Evolutionary conservation across 805 yeast species (phyloP), one percentile per base, ranked within the genome.

Genomic region (Kazachstania psychrophila): DNA sequence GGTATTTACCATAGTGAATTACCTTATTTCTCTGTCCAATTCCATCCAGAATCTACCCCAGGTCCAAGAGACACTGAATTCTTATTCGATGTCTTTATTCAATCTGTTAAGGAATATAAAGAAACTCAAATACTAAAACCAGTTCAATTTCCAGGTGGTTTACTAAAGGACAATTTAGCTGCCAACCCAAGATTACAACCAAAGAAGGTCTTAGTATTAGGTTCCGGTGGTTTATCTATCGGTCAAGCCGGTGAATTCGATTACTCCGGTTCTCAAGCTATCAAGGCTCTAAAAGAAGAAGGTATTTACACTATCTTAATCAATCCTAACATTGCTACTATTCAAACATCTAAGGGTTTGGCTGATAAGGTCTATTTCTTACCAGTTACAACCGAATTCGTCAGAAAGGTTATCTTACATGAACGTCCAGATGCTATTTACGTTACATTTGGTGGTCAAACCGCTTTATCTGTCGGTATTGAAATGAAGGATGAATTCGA

Each of bases 161-260:
- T 65, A 43, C 44, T 73, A 29, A 85, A 68, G 39, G 95, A 83
- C 36, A 86, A 85, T 66, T 61, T 72, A 48, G 78, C 77, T 27
- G 75, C 76, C 29, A 78, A 78, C 53, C 96, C 96, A 53, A 75
- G 75, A 52, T 82, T 77, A 28, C 70, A 80, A 40, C 94, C 80
- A 51, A 86, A 87, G 73, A 92, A 92, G 67, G 96, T 87, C 23
- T 74, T 87, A 48, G 89, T 87, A 40, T 74, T 92, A 54, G 98
- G 98, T 54, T 88, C 96, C 36, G 98, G 98, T 70, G 98, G 98
- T 61, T 72, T 92, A 54, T 84, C 95, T 39, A 92, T 92, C 60
- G 98, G 98, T 48, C 98, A 92, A 70, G 98, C 98, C 46, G 98
- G 98, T 65, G 98, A 92, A 67, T 92, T 92, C 57, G 98, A 92